phyloP scores from a whole-genome alignment of 1,139 yeast species.

The Saccharomycopsis hybrid region DNA sequence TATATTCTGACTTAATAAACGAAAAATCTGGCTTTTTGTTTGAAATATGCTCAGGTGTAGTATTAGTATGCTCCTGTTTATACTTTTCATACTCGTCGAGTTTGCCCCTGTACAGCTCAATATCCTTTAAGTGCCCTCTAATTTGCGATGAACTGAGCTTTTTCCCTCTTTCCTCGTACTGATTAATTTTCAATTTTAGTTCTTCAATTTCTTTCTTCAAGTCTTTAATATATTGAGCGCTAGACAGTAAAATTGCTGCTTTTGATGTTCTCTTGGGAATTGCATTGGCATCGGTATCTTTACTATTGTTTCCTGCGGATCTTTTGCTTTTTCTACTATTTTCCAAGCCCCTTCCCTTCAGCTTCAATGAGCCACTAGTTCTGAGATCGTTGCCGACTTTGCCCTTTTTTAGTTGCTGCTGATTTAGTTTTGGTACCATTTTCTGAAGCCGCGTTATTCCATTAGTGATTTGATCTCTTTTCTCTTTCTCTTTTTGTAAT shows the following conservation, averaged over 20 bases:
- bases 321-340: not conserved
- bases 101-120: not conserved
- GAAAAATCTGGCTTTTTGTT: no score
- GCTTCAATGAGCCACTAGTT: not conserved
- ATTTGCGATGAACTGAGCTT: not conserved
- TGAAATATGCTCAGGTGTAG: no score
- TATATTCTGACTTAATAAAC: no score
- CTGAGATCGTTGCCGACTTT: not conserved
- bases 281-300: no score
- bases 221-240: slow-evolving; percentile 13
- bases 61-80: no score
- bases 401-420: slow-evolving; percentile 3
- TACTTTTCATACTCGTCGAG: not conserved
- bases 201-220: slow-evolving; percentile 17
- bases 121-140: not conserved
- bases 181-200: slow-evolving; percentile 6
- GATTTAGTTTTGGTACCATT: slow-evolving; percentile 12
- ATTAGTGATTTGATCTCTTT: slow-evolving; percentile 10
- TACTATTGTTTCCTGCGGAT: no score
- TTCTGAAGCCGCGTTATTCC: slow-evolving; percentile 12
- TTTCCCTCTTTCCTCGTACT: not conserved
- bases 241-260: slow-evolving; percentile 9
- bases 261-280: slow-evolving; percentile 10
- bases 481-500: slow-evolving; percentile 16
- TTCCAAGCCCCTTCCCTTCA: not conserved